These are phyloP conservation scores for Saccharata proteae DNA, from an alignment of 2,329 filamentous ascomycete genomes.

Conservation along the genomic window DNA sequence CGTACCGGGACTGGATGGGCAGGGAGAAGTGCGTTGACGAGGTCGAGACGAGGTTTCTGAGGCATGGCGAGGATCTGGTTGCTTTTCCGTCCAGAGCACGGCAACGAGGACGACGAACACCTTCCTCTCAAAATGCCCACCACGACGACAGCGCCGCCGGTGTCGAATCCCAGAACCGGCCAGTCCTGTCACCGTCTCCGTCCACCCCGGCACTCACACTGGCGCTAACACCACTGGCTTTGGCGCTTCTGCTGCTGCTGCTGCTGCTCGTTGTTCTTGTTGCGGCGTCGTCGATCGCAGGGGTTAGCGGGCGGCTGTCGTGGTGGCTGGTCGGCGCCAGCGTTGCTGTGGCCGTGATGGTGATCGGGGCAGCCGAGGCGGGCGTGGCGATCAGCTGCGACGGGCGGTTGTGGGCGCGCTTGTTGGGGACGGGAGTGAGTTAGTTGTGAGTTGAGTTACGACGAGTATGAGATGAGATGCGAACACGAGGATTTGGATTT, in stretches of 20 bases:
- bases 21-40: conserved; percentile 44
- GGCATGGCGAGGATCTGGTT: conserved; percentile 44
- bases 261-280: conserved; percentile 30
- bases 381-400: too few relatives aligned
- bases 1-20: conserved; percentile 45
- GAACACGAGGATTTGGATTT: too few relatives aligned
- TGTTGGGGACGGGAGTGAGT: too few relatives aligned
- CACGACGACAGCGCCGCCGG: background rate
- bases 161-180: conserved; percentile 2
- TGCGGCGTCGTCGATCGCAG: conserved; percentile 30
- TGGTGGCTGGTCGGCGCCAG: too few relatives aligned
- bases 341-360: conserved; percentile 25
- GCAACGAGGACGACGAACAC: conserved; percentile 8
- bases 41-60: conserved; percentile 49
- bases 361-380: conserved; percentile 25
- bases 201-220: too few relatives aligned
- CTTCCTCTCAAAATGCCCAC: too few relatives aligned
- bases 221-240: too few relatives aligned
- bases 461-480: too few relatives aligned
- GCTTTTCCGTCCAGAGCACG: conserved; percentile 15
- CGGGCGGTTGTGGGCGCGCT: too few relatives aligned
- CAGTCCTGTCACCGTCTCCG: too few relatives aligned
- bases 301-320: conserved; percentile 26
- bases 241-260: conserved; percentile 23
- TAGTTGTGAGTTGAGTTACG: too few relatives aligned